Conservation (phyloP, 2,329 filamentous ascomycete species). For the Lanzia echinophila region DNA sequence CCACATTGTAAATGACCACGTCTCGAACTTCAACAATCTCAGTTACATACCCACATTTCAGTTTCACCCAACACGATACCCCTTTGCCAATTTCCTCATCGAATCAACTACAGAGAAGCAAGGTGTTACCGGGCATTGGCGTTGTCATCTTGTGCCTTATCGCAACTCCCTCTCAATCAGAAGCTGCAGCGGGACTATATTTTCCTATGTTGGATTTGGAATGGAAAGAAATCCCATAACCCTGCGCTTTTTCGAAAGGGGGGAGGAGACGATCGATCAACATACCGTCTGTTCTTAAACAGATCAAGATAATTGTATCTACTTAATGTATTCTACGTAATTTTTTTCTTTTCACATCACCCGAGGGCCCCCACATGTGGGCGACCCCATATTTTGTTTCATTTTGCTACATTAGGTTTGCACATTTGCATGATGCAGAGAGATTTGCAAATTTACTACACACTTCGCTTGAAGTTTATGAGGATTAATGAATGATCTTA, state of each 20-base stretch:
- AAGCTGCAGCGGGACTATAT: neutral
- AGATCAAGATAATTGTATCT: constrained; percentile 11
- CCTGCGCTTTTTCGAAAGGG: neutral
- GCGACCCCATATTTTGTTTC: neutral
- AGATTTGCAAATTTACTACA: neutral
- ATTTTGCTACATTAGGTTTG: neutral
- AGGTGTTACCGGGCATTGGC: constrained; percentile 3
- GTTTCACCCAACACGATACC: neutral
- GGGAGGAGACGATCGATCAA: neutral
- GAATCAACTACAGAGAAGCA: constrained; percentile 4
- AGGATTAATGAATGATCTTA: constrained; percentile 8
- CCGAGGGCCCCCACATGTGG: neutral
- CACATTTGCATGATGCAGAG: neutral
- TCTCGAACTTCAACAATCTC: neutral
- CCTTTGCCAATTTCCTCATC: neutral
- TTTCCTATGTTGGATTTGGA: neutral
- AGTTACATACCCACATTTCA: constrained; percentile 3
- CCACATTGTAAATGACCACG: constrained; percentile 8
- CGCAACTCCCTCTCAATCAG: neutral
- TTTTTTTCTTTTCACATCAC: constrained; percentile 4
- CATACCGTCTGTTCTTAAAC: neutral
- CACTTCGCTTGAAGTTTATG: constrained; percentile 1
- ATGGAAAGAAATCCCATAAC: neutral
- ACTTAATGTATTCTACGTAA: constrained; percentile 27
- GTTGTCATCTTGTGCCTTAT: neutral